These are phyloP conservation scores for Plectranthus barbatus DNA, from an alignment of 257 asterid genomes.

Conservation along the genomic window DNA sequence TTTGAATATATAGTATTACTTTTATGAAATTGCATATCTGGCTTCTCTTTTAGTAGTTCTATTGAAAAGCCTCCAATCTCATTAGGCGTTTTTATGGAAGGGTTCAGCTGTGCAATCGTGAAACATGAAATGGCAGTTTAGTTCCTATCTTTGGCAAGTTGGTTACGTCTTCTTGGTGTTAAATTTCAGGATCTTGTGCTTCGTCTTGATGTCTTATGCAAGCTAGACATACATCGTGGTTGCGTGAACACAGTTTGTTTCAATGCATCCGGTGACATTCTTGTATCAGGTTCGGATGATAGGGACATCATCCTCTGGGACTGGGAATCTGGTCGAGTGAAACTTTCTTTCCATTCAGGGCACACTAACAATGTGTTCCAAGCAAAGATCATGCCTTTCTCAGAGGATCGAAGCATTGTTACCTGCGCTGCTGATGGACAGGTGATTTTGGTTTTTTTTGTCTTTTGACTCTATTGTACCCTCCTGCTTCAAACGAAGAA, in stretches of 20 bases:
- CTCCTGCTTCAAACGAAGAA: not conserved
- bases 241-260: conserved; percentile 86
- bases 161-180: not conserved
- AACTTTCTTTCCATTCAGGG: conserved; percentile 65
- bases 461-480: not conserved
- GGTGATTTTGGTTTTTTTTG: conserved; percentile 30
- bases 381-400: conserved; percentile 81
- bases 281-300: conserved; percentile 89
- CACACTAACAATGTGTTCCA: conserved; percentile 80
- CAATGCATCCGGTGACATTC: conserved; percentile 61
- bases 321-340: conserved; percentile 71
- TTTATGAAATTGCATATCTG: too few species aligned
- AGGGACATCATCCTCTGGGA: conserved; percentile 80
- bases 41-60: too few species aligned
- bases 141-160: not conserved
- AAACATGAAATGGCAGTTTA: not conserved
- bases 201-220: conserved; percentile 59
- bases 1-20: too few species aligned
- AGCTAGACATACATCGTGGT: conserved; percentile 73
- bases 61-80: too few species aligned
- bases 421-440: conserved; percentile 97
- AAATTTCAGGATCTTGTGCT: conserved; percentile 72
- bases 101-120: not conserved
- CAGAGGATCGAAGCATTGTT: conserved; percentile 76
- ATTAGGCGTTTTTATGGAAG: not conserved